Evolutionary conservation across 2,329 filamentous ascomycete species (phyloP).

Genomic region (Mollisia scopiformis): DNA sequence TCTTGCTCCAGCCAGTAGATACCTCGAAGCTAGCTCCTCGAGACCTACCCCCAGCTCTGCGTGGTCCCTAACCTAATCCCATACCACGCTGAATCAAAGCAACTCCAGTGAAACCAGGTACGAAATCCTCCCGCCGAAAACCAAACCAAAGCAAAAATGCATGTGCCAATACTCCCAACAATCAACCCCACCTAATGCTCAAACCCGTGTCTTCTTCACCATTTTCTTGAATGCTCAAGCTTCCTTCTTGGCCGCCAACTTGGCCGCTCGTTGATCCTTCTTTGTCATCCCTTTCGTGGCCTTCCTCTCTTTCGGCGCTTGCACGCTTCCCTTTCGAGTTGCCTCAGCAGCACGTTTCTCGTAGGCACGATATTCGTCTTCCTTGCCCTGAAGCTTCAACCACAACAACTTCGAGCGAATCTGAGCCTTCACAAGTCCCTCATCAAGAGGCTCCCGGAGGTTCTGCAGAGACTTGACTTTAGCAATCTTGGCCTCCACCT

Average conservation of each 20-base stretch:
- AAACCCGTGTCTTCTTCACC: conserved; percentile 11
- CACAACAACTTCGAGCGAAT: conserved; percentile 59
- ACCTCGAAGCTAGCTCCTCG: conserved; percentile 50
- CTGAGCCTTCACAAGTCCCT: conserved; percentile 55
- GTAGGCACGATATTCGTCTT: conserved; percentile 50
- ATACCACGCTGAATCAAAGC: conserved; percentile 17
- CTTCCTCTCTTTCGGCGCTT: conserved; percentile 19
- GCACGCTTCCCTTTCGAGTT: conserved; percentile 13
- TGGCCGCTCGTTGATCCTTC: conserved; percentile 15
- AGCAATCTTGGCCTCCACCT: conserved; percentile 39
- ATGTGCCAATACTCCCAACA: conserved; percentile 7
- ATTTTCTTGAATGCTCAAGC: conserved; percentile 11
- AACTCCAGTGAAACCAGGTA: conserved; percentile 22
- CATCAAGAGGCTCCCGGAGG: conserved; percentile 44
- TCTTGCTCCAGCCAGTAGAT: conserved; percentile 57
- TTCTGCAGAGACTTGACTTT: conserved; percentile 41
- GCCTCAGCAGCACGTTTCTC: conserved; percentile 47
- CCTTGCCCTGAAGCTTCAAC: conserved; percentile 55
- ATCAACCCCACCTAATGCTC: conserved; percentile 9
- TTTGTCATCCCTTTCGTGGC: conserved; percentile 6
- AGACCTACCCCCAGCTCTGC: conserved; percentile 9
- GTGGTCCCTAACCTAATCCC: conserved; percentile 14
- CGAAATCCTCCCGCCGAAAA: conserved; percentile 14
- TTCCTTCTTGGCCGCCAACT: conserved; percentile 23
- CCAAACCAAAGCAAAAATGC: conserved; percentile 16